Evolutionary conservation across 331 rosid genomes (phyloP), one percentile per base, ranked within the genome.

Genomic region (Acacia concinna): DNA sequence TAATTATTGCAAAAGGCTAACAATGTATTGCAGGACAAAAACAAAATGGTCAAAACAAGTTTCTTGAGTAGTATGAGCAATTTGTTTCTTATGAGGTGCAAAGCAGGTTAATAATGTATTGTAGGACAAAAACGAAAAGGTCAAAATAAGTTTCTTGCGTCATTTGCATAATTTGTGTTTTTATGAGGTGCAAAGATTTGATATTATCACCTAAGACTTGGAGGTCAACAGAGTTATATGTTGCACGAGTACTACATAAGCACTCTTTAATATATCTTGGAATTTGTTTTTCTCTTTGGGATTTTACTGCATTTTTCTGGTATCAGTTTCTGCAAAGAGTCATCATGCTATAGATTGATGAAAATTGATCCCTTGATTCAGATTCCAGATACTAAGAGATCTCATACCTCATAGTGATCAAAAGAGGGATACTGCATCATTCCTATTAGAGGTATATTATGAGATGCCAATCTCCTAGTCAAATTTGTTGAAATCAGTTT

Each of bases 331-430:
- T 17, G 20, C 47, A 5, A 41, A 21, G 73, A 25, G 20, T 68
- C 54, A 41, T 43, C 13, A 2, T 20, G 56, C 56, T 69, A 38
- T 21, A 14, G 74, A 43, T 69, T 69, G 56, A 69, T 23, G 74
- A 41, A 25, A 41, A 30, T 69, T 41, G 13, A 43, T 23, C 56
- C 20, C 49, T 69, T 43, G 23, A 79, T 89, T 85, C 93, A 93
- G 99, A 75, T 96, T 93, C 88, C 99, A 96, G 92, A 88, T 88
- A 86, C 82, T 96, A 90, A 93, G 99, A 90, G 97, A 96, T 90
- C 97, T 93, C 65, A 94, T 93, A 83, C 98, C 99, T 67, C 90
- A 96, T 32, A 88, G 99, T 81, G 97, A 96, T 81, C 99, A 96
- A 74, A 96, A 96, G 88, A 88, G 97, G 84, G 99, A 96, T 81